phyloP scores from a whole-genome alignment of 2,329 filamentous ascomycete species.

The Acephala macrosclerotiorum region DNA sequence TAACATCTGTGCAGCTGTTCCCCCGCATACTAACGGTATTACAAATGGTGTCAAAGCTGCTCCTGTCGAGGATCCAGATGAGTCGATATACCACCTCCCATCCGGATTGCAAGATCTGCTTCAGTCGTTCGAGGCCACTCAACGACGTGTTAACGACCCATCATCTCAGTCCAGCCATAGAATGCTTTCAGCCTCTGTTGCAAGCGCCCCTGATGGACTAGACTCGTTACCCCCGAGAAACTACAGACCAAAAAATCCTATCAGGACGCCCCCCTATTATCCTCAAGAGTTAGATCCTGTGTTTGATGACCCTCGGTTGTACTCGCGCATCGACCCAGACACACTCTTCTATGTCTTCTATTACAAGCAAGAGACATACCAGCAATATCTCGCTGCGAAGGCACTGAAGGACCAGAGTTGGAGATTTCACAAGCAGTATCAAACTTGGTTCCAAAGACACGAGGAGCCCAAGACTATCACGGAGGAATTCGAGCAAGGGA shows the following conservation, averaged over 20 bases:
- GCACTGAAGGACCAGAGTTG: slow-evolving; percentile 98
- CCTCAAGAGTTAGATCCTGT: slow-evolving; percentile 91
- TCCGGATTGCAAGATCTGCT: slow-evolving; percentile 88
- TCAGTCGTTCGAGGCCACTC: slow-evolving; percentile 87
- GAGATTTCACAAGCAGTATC: slow-evolving; percentile 99
- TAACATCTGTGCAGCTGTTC: slow-evolving; percentile 33
- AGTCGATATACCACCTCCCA: slow-evolving; percentile 93
- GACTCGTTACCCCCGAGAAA: slow-evolving; percentile 85
- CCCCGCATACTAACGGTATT: slow-evolving; percentile 57
- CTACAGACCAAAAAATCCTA: slow-evolving; percentile 84
- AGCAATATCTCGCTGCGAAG: slow-evolving; percentile 94
- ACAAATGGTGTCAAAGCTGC: slow-evolving; percentile 58
- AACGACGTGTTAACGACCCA: slow-evolving; percentile 62
- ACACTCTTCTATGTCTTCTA: slow-evolving; percentile 99
- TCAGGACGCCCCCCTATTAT: slow-evolving; percentile 82
- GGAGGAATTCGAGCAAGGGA: slow-evolving; percentile 98
- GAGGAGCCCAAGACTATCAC: slow-evolving; percentile 99
- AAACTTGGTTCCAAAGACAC: slow-evolving; percentile 98
- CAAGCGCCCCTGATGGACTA: slow-evolving; percentile 72
- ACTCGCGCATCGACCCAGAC: slow-evolving; percentile 90
- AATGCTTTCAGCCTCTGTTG: slow-evolving; percentile 78
- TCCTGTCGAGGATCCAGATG: slow-evolving; percentile 58
- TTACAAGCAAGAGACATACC: slow-evolving; percentile 95
- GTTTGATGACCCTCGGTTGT: slow-evolving; percentile 89
- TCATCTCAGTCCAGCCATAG: slow-evolving; percentile 72